Base-by-base conservation (phyloP, 2,329 filamentous ascomycete genomes). In the Colletotrichum sp. region DNA sequence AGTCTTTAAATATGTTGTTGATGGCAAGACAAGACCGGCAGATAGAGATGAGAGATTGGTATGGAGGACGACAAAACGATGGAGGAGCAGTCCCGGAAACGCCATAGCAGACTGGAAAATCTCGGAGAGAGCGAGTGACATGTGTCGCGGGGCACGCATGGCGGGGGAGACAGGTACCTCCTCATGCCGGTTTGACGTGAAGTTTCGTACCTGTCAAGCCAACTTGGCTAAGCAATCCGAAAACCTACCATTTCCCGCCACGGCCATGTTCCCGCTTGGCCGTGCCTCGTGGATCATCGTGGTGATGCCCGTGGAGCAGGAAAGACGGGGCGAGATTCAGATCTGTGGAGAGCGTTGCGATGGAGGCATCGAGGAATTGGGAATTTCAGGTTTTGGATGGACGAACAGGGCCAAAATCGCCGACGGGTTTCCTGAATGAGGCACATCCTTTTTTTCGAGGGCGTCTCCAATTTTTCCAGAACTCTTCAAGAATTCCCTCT, bases 261-360 rank as follows among this genome's bases (percentile, higher is more conserved):
- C 55, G 43, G 26, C 18, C 32, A 43, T 52, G 9, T 52, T 34
- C 15, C 65, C 56, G 38, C 68, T 43, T 69, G 38, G 56, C 55
- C 30, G n/a, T 62, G 32, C n/a, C 55, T 32, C 55, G 65, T 73
- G 70, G 70, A 73, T 55, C 58, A 60, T 73, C 21, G 55, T 56
- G 48, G 55, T 73, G 62, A 75, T 55, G 21, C 12, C 48, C 61
- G 65, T 69, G 73, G 73, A 76, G 70, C 43, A 68, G 36, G 38
- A 75, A 68, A 75, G 73, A 75, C 70, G 73, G 73, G 73, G 73
- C 73, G 26, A 64, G 64, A 72, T 58, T 67, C 73, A 73, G 64
- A 73, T 75, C 73, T 75, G 73, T 73, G 73, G 73, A 75, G 70
- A 66, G 72, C n/a, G 32, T 36, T 68, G 69, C 28, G 70, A 75